phyloP scores from a whole-genome alignment of 345 rosid genomes.

The Firmiana major region DNA sequence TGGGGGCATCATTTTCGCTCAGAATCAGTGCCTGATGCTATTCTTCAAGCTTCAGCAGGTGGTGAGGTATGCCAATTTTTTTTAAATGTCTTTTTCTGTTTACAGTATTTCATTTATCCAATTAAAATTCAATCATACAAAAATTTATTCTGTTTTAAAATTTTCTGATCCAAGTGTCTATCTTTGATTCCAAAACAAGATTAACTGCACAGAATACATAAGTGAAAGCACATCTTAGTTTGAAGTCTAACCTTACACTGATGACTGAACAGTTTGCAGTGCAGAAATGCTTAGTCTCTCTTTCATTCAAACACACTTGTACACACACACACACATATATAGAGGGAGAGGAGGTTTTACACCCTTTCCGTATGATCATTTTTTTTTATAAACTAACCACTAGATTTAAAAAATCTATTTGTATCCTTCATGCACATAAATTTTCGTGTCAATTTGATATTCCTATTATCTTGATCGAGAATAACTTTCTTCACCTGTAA shows the following conservation, averaged over 20 bases:
- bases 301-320: too few relatives aligned
- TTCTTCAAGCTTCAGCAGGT: constrained; percentile 93
- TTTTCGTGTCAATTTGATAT: too few relatives aligned
- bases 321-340: too few relatives aligned
- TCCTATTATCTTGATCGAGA: too few relatives aligned
- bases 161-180: neutral
- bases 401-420: too few relatives aligned
- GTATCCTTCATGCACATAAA: too few relatives aligned
- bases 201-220: neutral
- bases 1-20: constrained; percentile 92
- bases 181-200: neutral
- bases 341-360: too few relatives aligned
- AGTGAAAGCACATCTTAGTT: neutral
- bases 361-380: too few relatives aligned
- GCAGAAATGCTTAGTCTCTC: neutral
- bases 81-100: constrained; percentile 3
- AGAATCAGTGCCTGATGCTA: constrained; percentile 69
- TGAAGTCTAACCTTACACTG: neutral
- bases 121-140: neutral
- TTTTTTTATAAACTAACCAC: too few relatives aligned
- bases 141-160: neutral
- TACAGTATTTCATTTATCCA: neutral
- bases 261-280: neutral
- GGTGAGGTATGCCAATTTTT: constrained; percentile 54
- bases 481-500: too few relatives aligned